Conservation (phyloP, 257 asterid species). For the Solanum sparsipilum region DNA sequence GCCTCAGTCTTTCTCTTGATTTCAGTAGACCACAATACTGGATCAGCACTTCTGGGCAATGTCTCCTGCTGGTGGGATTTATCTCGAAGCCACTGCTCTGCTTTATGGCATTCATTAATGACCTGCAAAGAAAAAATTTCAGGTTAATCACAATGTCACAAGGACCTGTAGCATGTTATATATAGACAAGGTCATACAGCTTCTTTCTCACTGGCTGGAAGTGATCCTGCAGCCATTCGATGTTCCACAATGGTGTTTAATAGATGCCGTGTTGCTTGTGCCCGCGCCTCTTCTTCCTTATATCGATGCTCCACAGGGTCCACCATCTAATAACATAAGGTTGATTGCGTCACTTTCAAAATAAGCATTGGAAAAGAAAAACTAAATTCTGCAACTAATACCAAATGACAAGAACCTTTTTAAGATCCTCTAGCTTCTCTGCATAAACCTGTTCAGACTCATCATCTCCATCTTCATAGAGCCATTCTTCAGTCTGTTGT, state of each 20-base stretch:
- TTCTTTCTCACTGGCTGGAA: slow-evolving; percentile 60
- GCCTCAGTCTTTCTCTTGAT: slow-evolving; percentile 53
- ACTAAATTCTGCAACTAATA: background rate
- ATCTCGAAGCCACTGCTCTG: slow-evolving; percentile 79
- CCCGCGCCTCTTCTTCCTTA: slow-evolving; percentile 76
- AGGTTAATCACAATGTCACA: background rate
- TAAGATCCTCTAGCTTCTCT: slow-evolving; percentile 54
- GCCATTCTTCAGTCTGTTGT: slow-evolving; percentile 92
- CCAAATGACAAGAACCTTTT: slow-evolving; percentile 43
- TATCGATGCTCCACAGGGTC: slow-evolving; percentile 77
- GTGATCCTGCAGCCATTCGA: slow-evolving; percentile 51
- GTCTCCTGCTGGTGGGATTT: slow-evolving; percentile 68
- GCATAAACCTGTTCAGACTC: slow-evolving; percentile 76
- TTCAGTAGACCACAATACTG: slow-evolving; percentile 65
- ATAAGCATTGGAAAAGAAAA: background rate
- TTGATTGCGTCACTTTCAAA: background rate
- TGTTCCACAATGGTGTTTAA: slow-evolving; percentile 46
- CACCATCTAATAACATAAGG: slow-evolving; percentile 44
- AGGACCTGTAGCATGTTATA: background rate
- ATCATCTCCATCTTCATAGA: slow-evolving; percentile 90
- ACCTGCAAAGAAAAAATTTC: slow-evolving; percentile 39
- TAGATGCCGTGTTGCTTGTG: slow-evolving; percentile 48
- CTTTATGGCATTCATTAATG: slow-evolving; percentile 58
- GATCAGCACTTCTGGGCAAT: slow-evolving; percentile 71
- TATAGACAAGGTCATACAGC: slow-evolving; percentile 33